Evolutionary conservation across 83 land plant species (phyloP), one percentile per base, ranked within the genome.

Genomic region (Larix sibirica): DNA sequence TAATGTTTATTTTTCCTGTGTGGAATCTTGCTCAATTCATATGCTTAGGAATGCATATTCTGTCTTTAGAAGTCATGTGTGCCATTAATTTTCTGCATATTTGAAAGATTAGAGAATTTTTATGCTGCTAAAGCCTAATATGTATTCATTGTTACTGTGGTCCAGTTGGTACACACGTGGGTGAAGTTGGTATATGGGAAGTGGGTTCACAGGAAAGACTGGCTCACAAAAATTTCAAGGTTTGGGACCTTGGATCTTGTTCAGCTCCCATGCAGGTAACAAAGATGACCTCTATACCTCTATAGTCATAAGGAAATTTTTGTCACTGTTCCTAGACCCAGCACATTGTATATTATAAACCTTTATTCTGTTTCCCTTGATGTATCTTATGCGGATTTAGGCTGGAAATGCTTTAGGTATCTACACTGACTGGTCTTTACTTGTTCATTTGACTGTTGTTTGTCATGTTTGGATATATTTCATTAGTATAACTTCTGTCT

Each of bases 111-210:
- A 56, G 14, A 54, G 4, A 26, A 24, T 24, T 75, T 44, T 44
- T 13, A 74, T 74, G 38, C 38, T n/a, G 21, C 59, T 79, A 28
- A 28, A 28, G 28, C 28, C 28, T 28, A 23, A 58, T 75, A 36
- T 28, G 63, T 6, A 38, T 62, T 85, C 82, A 78, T 83, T 84
- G 69, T 38, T 24, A 2, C 62, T 82, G 33, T 26, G 33, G 7
- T 63, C 14, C 84, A 94, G 96, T 94, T 83, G 96, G 96, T 44
- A 94, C 96, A 69, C 89, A 94, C 80, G 88, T 94, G 75, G 96
- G 96, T 4, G 95, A 94, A 69, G 86, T 94, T 54, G 87, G 69
- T 17, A 58, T 94, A 40, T 94, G 95, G 95, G 93, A 94, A 63
- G 90, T 94, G 62, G 90, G 87, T 59, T 82, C 90, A 8, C 84